Evolutionary conservation across 768 basidiomycete genomes (phyloP), one percentile per base, ranked within the genome.

Genomic region (Phaffia australis): DNA sequence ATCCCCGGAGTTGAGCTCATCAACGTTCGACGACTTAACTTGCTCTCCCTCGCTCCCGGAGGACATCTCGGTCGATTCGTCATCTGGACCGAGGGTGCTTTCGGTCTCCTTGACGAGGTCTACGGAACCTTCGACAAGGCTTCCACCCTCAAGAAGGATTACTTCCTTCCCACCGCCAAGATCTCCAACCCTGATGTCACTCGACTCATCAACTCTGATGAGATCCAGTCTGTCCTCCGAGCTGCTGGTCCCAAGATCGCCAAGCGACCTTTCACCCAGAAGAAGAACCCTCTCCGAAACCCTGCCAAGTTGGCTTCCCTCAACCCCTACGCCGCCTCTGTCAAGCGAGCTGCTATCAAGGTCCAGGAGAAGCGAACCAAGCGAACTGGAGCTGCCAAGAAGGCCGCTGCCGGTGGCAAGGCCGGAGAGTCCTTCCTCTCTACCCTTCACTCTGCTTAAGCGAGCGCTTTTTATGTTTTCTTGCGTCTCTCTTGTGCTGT

Each of bases 1-100:
- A 79, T 99, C 72, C 95, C 95, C 69, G 95, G 95, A 80, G 93
- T 98, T 72, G 95, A 98, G 81, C 81, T 94, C 62, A 89, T 88
- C 79, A 93, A 89, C 77, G 95, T 99, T 72, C 83, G 85, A 77
- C 80, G 88, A 60, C 81, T 99, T 73, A 99, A 99, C 81, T 84
- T 99, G 74, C 90, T 99, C 77, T 92, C 97, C 80, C 89, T 99
- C 77, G 95, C 95, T 19, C 95, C 95, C 58, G 95, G 95, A 85
- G 95, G 95, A 71, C 95, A 99, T 77, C 85, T 99, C 69, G 95
- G 95, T 69, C 90, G 95, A 70, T 99, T 99, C 81, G 82, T 97
- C 77, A 94, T 99, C 82, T 99, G 95, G 95, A 98, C 95, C 69
- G 88, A 94, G 80, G 82, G 82, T 73, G 95, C 95, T 30, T 95